Conservation (phyloP, 345 rosid species). For the Rhizophora apiculata region DNA sequence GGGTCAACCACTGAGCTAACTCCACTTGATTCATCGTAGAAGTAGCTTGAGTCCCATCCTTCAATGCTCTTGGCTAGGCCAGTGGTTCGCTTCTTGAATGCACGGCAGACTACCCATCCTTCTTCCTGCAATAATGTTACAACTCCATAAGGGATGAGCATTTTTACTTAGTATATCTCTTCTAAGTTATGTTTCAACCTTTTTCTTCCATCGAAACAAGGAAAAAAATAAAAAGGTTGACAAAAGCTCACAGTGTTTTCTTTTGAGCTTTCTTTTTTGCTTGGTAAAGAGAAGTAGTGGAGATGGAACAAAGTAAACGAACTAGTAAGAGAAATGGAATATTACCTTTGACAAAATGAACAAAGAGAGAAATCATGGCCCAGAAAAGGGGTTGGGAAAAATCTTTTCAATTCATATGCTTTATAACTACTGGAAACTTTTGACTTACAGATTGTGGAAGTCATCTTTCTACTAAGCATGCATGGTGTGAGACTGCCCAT, state of each 20-base stretch:
- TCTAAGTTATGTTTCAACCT: background rate
- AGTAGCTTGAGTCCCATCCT: constrained; percentile 67
- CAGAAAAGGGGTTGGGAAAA: constrained; percentile 39
- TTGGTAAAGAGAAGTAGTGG: constrained; percentile 34
- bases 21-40: constrained; percentile 55
- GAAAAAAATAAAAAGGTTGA: background rate
- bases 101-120: constrained; percentile 98
- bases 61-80: constrained; percentile 56
- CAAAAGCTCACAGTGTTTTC: constrained; percentile 4
- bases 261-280: constrained; percentile 17
- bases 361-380: constrained; percentile 39
- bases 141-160: background rate
- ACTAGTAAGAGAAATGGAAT: constrained; percentile 38
- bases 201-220: background rate
- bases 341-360: constrained; percentile 43
- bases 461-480: constrained; percentile 5
- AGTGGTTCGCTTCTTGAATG: constrained; percentile 71
- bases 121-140: constrained; percentile 59
- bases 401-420: constrained; percentile 17
- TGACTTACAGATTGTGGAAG: constrained; percentile 35
- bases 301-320: constrained; percentile 11
- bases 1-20: constrained; percentile 52
- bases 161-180: background rate
- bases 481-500: background rate
- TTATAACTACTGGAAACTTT: constrained; percentile 15